Evolutionary conservation across 2,329 filamentous ascomycete species (phyloP), one percentile per base, ranked within the genome.

Genomic region (Chaetomium globosum): DNA sequence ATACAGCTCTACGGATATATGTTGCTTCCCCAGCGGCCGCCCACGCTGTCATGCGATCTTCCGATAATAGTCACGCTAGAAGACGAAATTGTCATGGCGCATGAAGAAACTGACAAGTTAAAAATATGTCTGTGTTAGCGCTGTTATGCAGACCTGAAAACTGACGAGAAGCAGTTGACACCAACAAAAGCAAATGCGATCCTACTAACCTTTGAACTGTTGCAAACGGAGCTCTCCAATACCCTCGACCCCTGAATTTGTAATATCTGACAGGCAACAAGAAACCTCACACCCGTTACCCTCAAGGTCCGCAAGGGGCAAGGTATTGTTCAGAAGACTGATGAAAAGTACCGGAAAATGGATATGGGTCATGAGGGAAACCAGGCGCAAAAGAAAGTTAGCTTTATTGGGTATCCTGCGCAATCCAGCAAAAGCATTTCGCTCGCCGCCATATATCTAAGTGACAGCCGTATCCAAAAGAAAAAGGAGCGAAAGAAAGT

Each of bases 371-470:
- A 33, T 10, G 5, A 23, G 52, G 2, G 1, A 33, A 55, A 31
- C 2, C 3, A 31, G 16, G 54, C n/a, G 9, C 21, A 31, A 30
- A 31, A 48, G n/a, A 16, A 49, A 49, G 26, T 59, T 28, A 19
- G 39, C 56, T 59, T 23, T 53, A 60, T 53, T 60, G 58, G 58
- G 58, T 60, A 60, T 64, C 56, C 55, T 36, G 48, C 43, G 56
- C 51, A 28, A 60, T 48, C 26, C 56, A 33, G 16, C 56, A n/a
- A 21, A 53, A 59, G 19, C 46, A 28, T 16, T 23, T 36, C 12
- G 28, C 48, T 36, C 46, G 26, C 46, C 46, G 30, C 12, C 46
- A 5, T 36, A 48, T 49, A 21, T 26, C n/a, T 19, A 53, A 60
- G 12, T n/a, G 48, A 53, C n/a, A 39, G 53, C 10, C 21, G 13